Conservation (phyloP, 2,329 filamentous ascomycete species). For the Fusarium praegraminearum region DNA sequence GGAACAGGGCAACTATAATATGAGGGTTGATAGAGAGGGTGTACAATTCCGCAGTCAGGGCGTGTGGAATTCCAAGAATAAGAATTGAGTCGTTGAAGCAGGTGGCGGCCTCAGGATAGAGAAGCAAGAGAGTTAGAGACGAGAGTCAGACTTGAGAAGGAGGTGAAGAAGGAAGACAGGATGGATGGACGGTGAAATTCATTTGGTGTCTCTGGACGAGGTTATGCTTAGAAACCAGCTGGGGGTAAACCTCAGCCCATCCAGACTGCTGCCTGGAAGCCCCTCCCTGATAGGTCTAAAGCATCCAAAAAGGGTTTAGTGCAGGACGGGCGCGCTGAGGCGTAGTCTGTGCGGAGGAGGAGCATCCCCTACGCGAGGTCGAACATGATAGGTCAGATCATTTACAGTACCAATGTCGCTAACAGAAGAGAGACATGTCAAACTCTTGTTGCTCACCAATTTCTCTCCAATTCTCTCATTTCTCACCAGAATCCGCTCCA, state of each 20-base stretch:
- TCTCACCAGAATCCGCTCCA: conserved; percentile 10
- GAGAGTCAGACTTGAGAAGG: conserved; percentile 16
- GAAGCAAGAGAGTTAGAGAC: conserved; percentile 5
- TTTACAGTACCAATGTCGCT: conserved; percentile 2
- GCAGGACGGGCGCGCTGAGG: conserved; percentile 43
- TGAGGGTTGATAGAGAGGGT: conserved; percentile 39
- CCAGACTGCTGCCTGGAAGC: conserved; percentile 52
- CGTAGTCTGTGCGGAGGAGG: conserved; percentile 47
- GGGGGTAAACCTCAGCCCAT: conserved; percentile 45
- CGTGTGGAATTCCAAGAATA: conserved; percentile 17
- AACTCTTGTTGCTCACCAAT: background rate
- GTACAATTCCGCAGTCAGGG: conserved; percentile 25
- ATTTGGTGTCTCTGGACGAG: conserved; percentile 32
- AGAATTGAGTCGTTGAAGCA: conserved; percentile 21
- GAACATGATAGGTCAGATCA: conserved; percentile 15
- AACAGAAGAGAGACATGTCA: conserved; percentile 3
- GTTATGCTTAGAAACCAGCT: conserved; percentile 48
- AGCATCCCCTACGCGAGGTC: conserved; percentile 36
- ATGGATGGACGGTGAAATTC: conserved; percentile 18
- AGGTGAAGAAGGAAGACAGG: conserved; percentile 27
- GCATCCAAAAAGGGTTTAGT: conserved; percentile 23
- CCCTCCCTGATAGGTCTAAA: conserved; percentile 36
- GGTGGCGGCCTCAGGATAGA: conserved; percentile 42
- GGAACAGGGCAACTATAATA: conserved; percentile 47
- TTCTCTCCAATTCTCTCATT: conserved; percentile 1